Conservation (phyloP, 2,329 filamentous ascomycete genomes). For the Lachnellula arida region DNA sequence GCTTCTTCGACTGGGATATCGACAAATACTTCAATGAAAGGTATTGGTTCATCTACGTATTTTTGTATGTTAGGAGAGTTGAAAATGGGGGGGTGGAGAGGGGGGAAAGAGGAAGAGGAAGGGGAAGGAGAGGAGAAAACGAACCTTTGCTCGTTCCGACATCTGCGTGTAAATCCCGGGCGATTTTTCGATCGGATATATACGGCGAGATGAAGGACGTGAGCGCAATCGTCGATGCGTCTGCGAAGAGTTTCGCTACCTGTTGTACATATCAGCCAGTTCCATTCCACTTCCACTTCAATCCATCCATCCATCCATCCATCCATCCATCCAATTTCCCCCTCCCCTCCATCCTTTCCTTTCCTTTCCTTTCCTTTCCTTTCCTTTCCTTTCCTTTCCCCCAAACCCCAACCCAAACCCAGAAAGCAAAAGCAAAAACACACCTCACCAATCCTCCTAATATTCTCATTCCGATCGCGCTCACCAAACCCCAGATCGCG, state of each 20-base stretch:
- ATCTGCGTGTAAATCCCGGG: slow-evolving; percentile 71
- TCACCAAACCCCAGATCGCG: slow-evolving; percentile 95
- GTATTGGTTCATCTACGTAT: slow-evolving; percentile 51
- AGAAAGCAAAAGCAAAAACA: slow-evolving; percentile 8
- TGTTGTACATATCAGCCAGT: slow-evolving; percentile 27
- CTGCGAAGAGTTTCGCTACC: slow-evolving; percentile 95
- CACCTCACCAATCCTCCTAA: slow-evolving; percentile 85
- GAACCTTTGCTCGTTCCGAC: slow-evolving; percentile 44
- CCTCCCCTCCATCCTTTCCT: too few relatives aligned
- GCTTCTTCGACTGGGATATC: slow-evolving; percentile 89
- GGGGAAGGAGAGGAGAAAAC: not conserved
- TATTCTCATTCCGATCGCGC: slow-evolving; percentile 94
- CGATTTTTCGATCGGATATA: slow-evolving; percentile 76
- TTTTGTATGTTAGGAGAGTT: not conserved
- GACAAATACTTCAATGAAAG: slow-evolving; percentile 91
- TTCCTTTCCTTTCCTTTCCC: too few relatives aligned
- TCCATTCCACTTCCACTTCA: not conserved
- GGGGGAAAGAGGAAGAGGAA: not conserved
- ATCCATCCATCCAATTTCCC: too few relatives aligned
- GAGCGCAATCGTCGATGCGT: slow-evolving; percentile 79
- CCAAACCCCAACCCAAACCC: not conserved
- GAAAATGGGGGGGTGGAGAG: too few relatives aligned
- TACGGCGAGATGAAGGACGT: slow-evolving; percentile 98
- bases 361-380: too few relatives aligned
- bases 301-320: too few relatives aligned